Conservation (phyloP, 352 stramenopile genomes). For the Pythium graminicola region DNA sequence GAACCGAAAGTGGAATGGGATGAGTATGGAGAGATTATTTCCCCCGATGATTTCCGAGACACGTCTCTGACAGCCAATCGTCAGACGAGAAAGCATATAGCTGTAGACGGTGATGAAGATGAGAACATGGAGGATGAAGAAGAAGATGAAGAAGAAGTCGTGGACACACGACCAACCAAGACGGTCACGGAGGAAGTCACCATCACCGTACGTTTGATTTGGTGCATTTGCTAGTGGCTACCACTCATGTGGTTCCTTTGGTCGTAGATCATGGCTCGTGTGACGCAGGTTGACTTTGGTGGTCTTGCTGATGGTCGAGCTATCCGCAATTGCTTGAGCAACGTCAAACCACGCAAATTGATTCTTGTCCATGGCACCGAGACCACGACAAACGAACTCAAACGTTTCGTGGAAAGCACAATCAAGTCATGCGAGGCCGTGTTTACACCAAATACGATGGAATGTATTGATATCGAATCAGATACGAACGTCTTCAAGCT, state of each 20-base stretch:
- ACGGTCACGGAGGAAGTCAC: constrained; percentile 63
- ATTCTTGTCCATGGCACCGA: constrained; percentile 84
- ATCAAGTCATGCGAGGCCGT: constrained; percentile 83
- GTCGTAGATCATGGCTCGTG: constrained; percentile 64
- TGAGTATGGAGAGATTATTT: constrained; percentile 86
- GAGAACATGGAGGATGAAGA: constrained; percentile 67
- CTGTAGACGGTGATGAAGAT: constrained; percentile 52
- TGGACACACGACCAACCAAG: constrained; percentile 74
- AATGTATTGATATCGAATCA: constrained; percentile 88
- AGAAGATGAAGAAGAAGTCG: constrained; percentile 31
- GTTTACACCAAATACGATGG: constrained; percentile 81
- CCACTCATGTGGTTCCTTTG: background rate
- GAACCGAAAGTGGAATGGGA: constrained; percentile 87
- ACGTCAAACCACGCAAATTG: constrained; percentile 85
- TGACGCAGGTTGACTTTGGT: constrained; percentile 81
- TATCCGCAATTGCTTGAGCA: constrained; percentile 84
- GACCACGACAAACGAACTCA: constrained; percentile 71
- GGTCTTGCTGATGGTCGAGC: constrained; percentile 75
- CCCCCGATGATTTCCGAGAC: constrained; percentile 81
- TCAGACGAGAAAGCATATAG: constrained; percentile 54
- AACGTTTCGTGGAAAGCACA: constrained; percentile 75
- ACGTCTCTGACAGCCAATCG: constrained; percentile 52
- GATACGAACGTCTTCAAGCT: constrained; percentile 89
- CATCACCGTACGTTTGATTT: constrained; percentile 36
- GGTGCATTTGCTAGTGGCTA: background rate